These are phyloP conservation scores for Suhomyces pyralidae DNA, from an alignment of 805 yeast species.

Conservation along the genomic window DNA sequence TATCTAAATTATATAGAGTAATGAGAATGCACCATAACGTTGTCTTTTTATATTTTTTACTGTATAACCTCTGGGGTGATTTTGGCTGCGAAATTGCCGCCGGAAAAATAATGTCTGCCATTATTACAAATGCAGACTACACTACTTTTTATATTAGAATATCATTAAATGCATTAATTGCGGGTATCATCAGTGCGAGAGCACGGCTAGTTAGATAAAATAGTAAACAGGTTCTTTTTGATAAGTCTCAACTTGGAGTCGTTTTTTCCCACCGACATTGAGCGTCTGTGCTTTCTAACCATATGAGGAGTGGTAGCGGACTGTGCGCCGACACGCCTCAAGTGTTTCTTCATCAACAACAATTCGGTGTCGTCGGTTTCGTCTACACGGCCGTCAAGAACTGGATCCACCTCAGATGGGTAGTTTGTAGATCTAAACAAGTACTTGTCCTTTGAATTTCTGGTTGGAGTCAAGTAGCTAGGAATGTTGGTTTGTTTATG, in stretches of 20 bases:
- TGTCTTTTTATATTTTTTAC: not conserved
- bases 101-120: not conserved
- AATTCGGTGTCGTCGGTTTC: constrained; percentile 20
- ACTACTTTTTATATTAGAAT: not conserved
- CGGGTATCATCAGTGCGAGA: constrained; percentile 1
- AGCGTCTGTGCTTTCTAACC: constrained; percentile 25
- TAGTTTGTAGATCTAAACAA: constrained; percentile 11
- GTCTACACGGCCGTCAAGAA: not conserved
- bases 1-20: constrained; percentile 6
- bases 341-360: constrained; percentile 6
- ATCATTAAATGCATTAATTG: not conserved
- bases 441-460: constrained; percentile 19
- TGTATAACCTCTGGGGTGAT: not conserved
- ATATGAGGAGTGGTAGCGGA: not conserved
- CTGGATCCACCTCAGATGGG: constrained; percentile 10
- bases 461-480: constrained; percentile 34
- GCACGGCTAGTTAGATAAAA: constrained; percentile 15
- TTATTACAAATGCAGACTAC: not conserved
- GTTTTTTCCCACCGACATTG: constrained; percentile 40
- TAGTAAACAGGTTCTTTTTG: constrained; percentile 29
- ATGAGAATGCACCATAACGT: not conserved
- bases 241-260: constrained; percentile 33
- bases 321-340: not conserved
- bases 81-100: not conserved
- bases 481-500: constrained; percentile 32